These are phyloP conservation scores for Pleurotus pulmonarius DNA, from an alignment of 768 basidiomycete genomes.

Conservation along the genomic window DNA sequence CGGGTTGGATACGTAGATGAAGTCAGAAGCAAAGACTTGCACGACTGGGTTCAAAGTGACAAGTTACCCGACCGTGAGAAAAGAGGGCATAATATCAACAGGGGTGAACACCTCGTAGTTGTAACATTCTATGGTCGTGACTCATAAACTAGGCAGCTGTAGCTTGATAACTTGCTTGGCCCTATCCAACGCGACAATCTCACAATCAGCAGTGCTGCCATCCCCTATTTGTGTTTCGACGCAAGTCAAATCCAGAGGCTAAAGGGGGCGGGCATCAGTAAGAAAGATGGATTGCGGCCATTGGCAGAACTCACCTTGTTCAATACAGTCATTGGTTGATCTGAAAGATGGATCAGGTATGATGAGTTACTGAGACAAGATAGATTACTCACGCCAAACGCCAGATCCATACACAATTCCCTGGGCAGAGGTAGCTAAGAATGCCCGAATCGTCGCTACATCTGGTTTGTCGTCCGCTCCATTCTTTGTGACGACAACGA, in stretches of 20 bases:
- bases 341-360: constrained; percentile 34
- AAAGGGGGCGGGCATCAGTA: constrained; percentile 16
- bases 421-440: constrained; percentile 75
- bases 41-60: background rate
- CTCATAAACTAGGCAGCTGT: constrained; percentile 22
- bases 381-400: constrained; percentile 75
- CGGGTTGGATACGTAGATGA: background rate
- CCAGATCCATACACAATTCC: constrained; percentile 83
- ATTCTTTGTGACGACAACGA: constrained; percentile 86
- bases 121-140: too few relatives aligned
- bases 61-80: background rate
- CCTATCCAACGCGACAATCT: constrained; percentile 60
- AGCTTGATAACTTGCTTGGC: constrained; percentile 27
- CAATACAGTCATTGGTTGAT: constrained; percentile 90
- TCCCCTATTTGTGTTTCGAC: constrained; percentile 93
- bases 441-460: constrained; percentile 70
- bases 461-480: constrained; percentile 77
- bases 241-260: constrained; percentile 82
- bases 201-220: constrained; percentile 76
- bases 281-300: background rate
- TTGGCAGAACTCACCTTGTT: constrained; percentile 46
- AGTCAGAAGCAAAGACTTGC: background rate
- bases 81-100: too few relatives aligned
- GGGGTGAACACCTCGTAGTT: too few relatives aligned
- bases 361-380: background rate